Conservation (phyloP, 1,139 yeast genomes). For the Candida frijolesensis region DNA sequence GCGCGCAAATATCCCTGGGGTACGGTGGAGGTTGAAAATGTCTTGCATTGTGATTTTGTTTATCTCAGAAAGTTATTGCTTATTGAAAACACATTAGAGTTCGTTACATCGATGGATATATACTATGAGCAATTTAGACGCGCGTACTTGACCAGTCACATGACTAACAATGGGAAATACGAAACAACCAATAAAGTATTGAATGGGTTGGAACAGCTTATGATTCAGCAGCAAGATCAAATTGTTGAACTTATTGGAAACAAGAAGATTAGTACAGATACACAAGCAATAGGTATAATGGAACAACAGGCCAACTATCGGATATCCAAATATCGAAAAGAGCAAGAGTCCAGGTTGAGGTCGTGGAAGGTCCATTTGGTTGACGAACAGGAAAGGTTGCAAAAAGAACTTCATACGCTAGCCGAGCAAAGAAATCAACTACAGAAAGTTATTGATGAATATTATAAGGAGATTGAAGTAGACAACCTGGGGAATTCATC, state of each 20-base stretch:
- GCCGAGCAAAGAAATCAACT: conserved; percentile 4
- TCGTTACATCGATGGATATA: conserved; percentile 56
- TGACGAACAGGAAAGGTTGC: conserved; percentile 46
- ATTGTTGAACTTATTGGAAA: not conserved
- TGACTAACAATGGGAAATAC: not conserved
- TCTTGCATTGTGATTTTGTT: conserved; percentile 64
- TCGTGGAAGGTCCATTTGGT: conserved; percentile 66
- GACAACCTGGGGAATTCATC: not conserved
- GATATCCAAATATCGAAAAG: conserved; percentile 49
- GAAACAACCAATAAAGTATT: not conserved
- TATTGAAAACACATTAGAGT: conserved; percentile 58
- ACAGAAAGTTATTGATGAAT: conserved; percentile 4
- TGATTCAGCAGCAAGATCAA: conserved; percentile 2
- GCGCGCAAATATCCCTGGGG: conserved; percentile 82
- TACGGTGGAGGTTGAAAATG: conserved; percentile 66
- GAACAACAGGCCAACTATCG: conserved; percentile 41
- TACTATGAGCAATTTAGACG: conserved; percentile 59
- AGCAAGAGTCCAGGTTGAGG: conserved; percentile 63
- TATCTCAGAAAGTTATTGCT: conserved; percentile 54
- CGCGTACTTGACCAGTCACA: conserved; percentile 18
- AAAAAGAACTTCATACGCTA: conserved; percentile 8
- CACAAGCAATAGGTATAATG: not conserved
- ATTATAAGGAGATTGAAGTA: not conserved
- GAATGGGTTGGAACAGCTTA: conserved; percentile 1
- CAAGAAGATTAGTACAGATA: not conserved